A percentile compares a stretch with the other conserved stretches of the same genome.
These are phyloP conservation scores for Trichoderma pleuroti DNA, from an alignment of 2,329 filamentous ascomycete species.

Conservation along the genomic window DNA sequence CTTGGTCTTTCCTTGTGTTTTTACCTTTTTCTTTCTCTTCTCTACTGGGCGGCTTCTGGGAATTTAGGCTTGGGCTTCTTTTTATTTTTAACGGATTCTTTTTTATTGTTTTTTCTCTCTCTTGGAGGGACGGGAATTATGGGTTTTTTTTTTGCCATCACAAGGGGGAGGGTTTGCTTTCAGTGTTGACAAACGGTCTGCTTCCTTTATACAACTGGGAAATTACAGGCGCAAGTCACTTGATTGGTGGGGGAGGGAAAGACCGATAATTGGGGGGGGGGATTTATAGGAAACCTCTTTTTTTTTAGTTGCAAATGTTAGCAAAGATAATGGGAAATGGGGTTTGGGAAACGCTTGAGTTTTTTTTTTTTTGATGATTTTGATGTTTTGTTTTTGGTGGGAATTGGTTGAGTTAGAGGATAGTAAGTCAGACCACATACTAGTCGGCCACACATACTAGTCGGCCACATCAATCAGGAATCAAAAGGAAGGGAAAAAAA, in stretches of 20 bases:
- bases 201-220: slow-evolving; percentile 12
- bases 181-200: slow-evolving; percentile 2
- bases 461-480: too few relatives aligned
- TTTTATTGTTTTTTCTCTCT: neutral
- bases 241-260: neutral
- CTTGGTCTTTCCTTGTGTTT: neutral
- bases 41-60: slow-evolving; percentile 12
- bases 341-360: neutral
- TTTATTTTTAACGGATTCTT: neutral
- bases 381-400: neutral
- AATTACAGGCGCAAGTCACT: neutral
- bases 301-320: neutral
- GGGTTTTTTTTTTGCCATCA: neutral
- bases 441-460: too few relatives aligned
- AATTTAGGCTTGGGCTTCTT: slow-evolving; percentile 5
- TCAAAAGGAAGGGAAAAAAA: too few relatives aligned
- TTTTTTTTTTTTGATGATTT: neutral
- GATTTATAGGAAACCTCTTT: neutral
- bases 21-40: slow-evolving; percentile 2
- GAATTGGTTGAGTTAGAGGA: too few relatives aligned
- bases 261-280: neutral
- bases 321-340: slow-evolving; percentile 4
- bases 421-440: too few relatives aligned
- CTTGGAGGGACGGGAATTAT: neutral
- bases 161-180: neutral